Base-by-base conservation (phyloP, 2,329 filamentous ascomycete genomes). In the Rachicladosporium sp. region DNA sequence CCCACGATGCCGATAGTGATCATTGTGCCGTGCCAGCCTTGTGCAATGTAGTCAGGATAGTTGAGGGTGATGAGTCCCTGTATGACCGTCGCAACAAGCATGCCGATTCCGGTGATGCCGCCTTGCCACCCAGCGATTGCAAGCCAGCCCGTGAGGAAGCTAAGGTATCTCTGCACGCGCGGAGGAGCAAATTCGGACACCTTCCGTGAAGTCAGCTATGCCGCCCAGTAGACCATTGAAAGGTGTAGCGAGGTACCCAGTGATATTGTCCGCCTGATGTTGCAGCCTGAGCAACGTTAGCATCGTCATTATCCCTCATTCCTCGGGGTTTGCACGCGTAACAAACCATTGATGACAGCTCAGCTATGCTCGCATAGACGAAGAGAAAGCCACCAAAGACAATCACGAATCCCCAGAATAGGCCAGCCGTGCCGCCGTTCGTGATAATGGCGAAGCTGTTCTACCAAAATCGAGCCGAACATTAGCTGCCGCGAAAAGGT, bases 21-120 rank as follows among this genome's bases (percentile, higher is more conserved):
- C 1, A 73, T 54, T 0, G 69, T 71, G 1, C 60, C 65, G 36
- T 74, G 70, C 67, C 67, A 73, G 10, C 37, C 23, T 19, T 41
- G 33, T 34, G 27, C 40, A 7, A 8, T 23, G 19, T 52, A 53
- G 15, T 52, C 37, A 2, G 50, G 52, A 33, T 56, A 41, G 11
- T 52, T 46, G n/a, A 59, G 43, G 19, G 53, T 31, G 21, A 59
- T 46, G 42, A 60, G 52, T 3, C 46, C 52, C 19, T 53, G 46
- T 11, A 59, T 50, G 40, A 59, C 40, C 35, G 50, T 53, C 12
- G 48, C 52, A 3, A 55, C 49, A 30, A 52, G 50, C 4, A 49
- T 35, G 35, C 49, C 52, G 35, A 52, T 36, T n/a, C 34, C 38
- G 6, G 38, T 37, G 13, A 44, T 41, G n/a, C 33, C 35, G 32